These are phyloP conservation scores for Clonostachys sp. DNA, from an alignment of 2,329 filamentous ascomycete species.

Conservation along the genomic window DNA sequence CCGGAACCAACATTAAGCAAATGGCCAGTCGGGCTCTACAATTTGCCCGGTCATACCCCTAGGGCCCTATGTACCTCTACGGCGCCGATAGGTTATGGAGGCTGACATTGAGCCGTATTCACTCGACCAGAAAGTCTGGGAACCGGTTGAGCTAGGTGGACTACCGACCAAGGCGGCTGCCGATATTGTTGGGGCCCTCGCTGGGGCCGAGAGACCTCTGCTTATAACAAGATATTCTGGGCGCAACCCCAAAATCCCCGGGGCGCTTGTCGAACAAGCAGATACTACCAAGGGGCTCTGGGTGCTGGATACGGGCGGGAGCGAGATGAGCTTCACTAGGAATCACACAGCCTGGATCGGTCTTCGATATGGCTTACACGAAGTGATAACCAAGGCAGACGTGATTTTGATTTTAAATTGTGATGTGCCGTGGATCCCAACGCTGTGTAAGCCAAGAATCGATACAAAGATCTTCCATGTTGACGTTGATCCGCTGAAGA, in stretches of 20 bases:
- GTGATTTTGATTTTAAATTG: constrained; percentile 83
- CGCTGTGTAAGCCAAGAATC: constrained; percentile 54
- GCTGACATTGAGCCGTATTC: constrained; percentile 73
- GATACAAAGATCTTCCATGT: constrained; percentile 59
- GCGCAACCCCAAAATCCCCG: constrained; percentile 60
- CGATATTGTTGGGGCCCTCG: constrained; percentile 58
- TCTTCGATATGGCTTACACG: constrained; percentile 69
- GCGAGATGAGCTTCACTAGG: constrained; percentile 77
- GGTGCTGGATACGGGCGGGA: constrained; percentile 72
- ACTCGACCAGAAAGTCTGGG: constrained; percentile 67
- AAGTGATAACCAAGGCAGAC: constrained; percentile 71
- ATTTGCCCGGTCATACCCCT: too few relatives aligned
- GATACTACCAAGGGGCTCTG: constrained; percentile 63
- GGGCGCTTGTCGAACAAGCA: constrained; percentile 61
- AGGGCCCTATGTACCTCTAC: constrained; percentile 73
- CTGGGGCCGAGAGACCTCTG: constrained; percentile 60
- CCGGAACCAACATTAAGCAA: too few relatives aligned
- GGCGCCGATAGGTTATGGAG: constrained; percentile 83
- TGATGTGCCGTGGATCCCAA: constrained; percentile 90
- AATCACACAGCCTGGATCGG: constrained; percentile 66
- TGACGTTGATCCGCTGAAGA: constrained; percentile 62
- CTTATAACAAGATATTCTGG: constrained; percentile 69
- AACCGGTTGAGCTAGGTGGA: constrained; percentile 62
- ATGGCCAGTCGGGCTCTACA: too few relatives aligned
- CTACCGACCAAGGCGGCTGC: constrained; percentile 44